Evolutionary conservation across 2,329 filamentous ascomycete genomes (phyloP).

Genomic region (Polychaeton citri): DNA sequence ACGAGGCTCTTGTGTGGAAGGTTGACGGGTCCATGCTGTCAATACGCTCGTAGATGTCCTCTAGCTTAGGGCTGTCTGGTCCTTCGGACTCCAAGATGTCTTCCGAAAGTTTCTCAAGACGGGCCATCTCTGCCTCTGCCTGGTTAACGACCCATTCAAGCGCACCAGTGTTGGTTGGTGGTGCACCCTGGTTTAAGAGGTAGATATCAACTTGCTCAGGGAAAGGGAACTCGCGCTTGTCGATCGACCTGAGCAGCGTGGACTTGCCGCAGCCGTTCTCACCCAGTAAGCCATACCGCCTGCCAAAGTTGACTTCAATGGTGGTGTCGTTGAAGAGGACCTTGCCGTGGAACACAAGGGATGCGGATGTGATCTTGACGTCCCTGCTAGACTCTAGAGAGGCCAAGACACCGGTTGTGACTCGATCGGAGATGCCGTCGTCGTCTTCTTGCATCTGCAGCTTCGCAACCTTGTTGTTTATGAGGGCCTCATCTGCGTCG

Average conservation of each 20-base stretch:
- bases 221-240: conserved; percentile 85
- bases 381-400: conserved; percentile 78
- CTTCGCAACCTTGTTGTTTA: conserved; percentile 69
- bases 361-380: conserved; percentile 90
- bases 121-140: conserved; percentile 82
- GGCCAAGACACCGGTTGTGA: conserved; percentile 90
- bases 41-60: conserved; percentile 98
- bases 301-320: conserved; percentile 82
- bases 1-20: conserved; percentile 85
- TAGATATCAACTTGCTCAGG: conserved; percentile 97
- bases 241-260: conserved; percentile 91
- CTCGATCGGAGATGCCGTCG: conserved; percentile 88
- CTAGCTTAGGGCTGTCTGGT: conserved; percentile 75
- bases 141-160: conserved; percentile 95
- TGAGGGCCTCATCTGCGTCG: conserved; percentile 56
- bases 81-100: conserved; percentile 83
- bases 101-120: conserved; percentile 79
- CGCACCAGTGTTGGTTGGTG: conserved; percentile 74
- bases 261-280: conserved; percentile 99
- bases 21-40: conserved; percentile 98
- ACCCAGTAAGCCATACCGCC: conserved; percentile 86
- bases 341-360: conserved; percentile 92
- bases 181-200: conserved; percentile 91
- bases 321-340: conserved; percentile 90
- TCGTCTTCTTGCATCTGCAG: conserved; percentile 89